Evolutionary conservation across 1,139 yeast species (phyloP), one percentile per base, ranked within the genome.

Genomic region (Candida dubliniensis): DNA sequence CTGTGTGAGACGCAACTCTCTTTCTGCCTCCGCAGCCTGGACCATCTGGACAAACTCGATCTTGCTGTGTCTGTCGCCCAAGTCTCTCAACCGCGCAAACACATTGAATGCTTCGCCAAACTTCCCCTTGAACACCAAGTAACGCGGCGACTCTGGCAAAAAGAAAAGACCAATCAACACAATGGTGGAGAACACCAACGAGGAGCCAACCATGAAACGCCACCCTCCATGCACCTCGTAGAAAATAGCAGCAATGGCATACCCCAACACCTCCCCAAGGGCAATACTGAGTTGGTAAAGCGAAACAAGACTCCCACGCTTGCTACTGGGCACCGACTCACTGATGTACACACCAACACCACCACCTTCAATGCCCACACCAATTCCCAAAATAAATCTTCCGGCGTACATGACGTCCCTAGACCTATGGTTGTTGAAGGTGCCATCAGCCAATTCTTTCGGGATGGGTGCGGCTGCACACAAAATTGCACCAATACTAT

Each of bases 351-450:
- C 71, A 49, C 82, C 81, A 40, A 79, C 81, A 50, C 81, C 77
- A 38, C 82, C 83, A 55, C 83, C 81, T 57, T 78, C 84, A 31
- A 80, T 69, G 53, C 84, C 83, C 34, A 80, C 77, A 50, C 84
- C 84, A 32, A 77, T 60, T 44, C 85, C 85, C 26, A 79, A 65
- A 34, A 79, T 54, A 50, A 79, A 76, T 52, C 85, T 67, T 13
- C 82, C 81, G 31, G 81, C 83, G 54, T 74, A 75, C 67, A 79
- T 69, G 63, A 74, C 47, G 15, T 36, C 42, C 10, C 40, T 41
- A n/a, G 47, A 44, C 37, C 43, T 67, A 32, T 66, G 64, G 44
- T 67, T 65, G 45, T 58, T 55, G 25, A 54, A 61, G 12, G 33
- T 29, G 8, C 42, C 36, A 10, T 40, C 36, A 11, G 43, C 44